Evolutionary conservation across 2,329 filamentous ascomycete genomes (phyloP).

Genomic region (Microdochium nivale): DNA sequence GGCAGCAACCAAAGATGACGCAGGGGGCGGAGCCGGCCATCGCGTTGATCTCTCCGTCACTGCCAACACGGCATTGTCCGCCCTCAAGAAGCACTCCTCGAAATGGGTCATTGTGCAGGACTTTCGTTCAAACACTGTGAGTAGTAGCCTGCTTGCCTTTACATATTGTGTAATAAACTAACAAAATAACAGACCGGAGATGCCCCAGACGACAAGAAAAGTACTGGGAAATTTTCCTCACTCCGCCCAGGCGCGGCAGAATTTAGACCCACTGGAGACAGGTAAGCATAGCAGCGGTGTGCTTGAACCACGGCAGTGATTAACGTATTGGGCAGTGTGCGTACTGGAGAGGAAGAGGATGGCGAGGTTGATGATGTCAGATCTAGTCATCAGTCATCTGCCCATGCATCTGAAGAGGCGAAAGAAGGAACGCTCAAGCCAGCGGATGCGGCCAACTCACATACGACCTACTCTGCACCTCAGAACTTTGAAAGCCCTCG

Average conservation of each 20-base stretch:
- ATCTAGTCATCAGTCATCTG: conserved; percentile 1
- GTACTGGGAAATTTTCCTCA: conserved; percentile 26
- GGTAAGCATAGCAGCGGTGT: conserved; percentile 20
- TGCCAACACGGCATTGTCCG: conserved; percentile 62
- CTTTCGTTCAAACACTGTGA: conserved; percentile 58
- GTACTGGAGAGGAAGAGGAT: conserved; percentile 52
- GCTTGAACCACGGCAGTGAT: conserved; percentile 4
- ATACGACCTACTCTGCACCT: conserved; percentile 6
- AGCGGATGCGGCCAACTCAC: conserved; percentile 9
- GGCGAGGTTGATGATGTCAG: conserved; percentile 62
- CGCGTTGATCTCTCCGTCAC: conserved; percentile 69
- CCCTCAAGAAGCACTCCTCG: conserved; percentile 56
- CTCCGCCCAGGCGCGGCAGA: conserved; percentile 53
- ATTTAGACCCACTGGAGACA: conserved; percentile 47
- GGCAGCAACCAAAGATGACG: conserved; percentile 35
- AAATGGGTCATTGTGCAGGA: conserved; percentile 69
- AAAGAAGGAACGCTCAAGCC: conserved; percentile 8
- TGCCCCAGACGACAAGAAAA: conserved; percentile 25
- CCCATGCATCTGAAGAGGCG: conserved; percentile 5
- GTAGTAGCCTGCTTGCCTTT: conserved; percentile 11
- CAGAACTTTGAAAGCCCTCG: conserved; percentile 5
- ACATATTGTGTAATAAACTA: conserved; percentile 18
- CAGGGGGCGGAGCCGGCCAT: conserved; percentile 44
- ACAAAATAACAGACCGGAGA: conserved; percentile 30
- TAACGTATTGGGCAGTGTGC: conserved; percentile 15